Evolutionary conservation across 129 eudicot species (phyloP).

Genomic region (Rutidosis leptorrhynchoides): DNA sequence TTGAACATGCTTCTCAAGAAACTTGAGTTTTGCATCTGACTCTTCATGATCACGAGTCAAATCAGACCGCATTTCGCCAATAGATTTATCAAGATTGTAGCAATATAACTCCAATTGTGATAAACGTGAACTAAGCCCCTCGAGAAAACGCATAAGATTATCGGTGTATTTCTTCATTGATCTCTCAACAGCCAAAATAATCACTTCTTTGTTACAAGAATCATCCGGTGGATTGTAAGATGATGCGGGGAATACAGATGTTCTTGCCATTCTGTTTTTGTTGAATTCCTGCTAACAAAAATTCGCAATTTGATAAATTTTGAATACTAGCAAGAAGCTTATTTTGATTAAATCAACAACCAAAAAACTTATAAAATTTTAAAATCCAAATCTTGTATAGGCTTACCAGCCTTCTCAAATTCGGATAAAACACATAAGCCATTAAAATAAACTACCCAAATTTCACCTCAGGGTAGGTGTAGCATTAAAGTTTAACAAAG

Average conservation of each 20-base stretch:
- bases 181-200: constrained; percentile 60
- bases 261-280: constrained; percentile 78
- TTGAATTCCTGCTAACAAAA: constrained; percentile 67
- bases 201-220: constrained; percentile 61
- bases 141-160: constrained; percentile 88
- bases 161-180: constrained; percentile 82
- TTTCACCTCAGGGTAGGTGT: neutral
- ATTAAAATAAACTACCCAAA: neutral
- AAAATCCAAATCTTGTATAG: neutral
- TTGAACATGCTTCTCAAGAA: constrained; percentile 81
- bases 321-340: neutral
- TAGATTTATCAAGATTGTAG: constrained; percentile 87
- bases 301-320: neutral
- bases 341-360: neutral
- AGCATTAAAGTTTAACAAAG: neutral
- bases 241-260: constrained; percentile 61
- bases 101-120: constrained; percentile 90
- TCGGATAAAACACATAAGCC: neutral
- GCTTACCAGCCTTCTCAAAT: neutral
- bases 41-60: constrained; percentile 71
- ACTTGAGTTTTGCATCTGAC: constrained; percentile 69
- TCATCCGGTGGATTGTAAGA: constrained; percentile 88
- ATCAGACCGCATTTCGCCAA: constrained; percentile 92
- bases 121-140: constrained; percentile 86
- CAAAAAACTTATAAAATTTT: neutral